Evolutionary conservation across 257 asterid species (phyloP), one percentile per base, ranked within the genome.

Genomic region (Nicotiana knightiana): DNA sequence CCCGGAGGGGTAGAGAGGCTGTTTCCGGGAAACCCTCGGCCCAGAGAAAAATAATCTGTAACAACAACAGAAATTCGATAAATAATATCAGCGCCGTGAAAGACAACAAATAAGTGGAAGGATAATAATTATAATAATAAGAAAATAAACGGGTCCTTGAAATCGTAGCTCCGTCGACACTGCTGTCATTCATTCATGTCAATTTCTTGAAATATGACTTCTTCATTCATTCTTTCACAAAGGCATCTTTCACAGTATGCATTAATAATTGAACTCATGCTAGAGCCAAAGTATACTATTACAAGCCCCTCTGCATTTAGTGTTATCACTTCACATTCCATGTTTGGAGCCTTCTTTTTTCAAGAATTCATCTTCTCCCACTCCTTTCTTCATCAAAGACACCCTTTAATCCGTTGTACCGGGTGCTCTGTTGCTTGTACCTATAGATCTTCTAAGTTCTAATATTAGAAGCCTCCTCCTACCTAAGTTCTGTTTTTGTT

Each of bases 171-270:
- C 10, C 9, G 2, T 0, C 46, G 32, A 51, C 76, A 30, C 30
- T 7, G 6, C 39, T 18, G 58, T 43, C 79, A 71, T 13, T 46
- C 61, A 46, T 46, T 71, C 24, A 48, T 71, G 79, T 71, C 79
- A 71, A 46, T 21, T 24, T 71, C 39, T 71, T 46, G 39, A 71
- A 46, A 5, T 71, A 54, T 46, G 79, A 71, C 61, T 46, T 24
- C 21, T 48, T 61, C n/a, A 68, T 46, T 71, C 18, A 46, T 6
- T 43, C 35, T 71, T 46, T 21, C 61, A 71, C 4, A 46, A 71
- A 24, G 79, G 88, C 55, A 78, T 82, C 83, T 78, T 78, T 12
- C 16, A 81, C 79, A 48, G 53, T 80, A 9, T 16, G 64, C 67
- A 70, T 61, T 71, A 84, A 70, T 63, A 80, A 80, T 46, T 73